These are phyloP conservation scores for Bonia amplexicaulis DNA, from an alignment of 176 grass and related monocot genomes.

Conservation along the genomic window DNA sequence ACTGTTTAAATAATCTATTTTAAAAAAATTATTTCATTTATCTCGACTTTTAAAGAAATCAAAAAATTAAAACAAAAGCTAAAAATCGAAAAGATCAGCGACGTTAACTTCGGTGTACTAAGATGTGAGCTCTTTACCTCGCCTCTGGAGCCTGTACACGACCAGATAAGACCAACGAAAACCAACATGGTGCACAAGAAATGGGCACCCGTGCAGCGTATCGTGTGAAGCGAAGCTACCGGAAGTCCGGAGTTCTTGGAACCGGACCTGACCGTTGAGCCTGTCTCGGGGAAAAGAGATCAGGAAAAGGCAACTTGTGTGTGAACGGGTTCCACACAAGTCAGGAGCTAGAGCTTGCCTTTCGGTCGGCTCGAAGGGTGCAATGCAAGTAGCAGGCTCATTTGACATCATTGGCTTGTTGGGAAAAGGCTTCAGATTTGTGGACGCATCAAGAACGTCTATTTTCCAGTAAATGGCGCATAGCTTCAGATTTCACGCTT, in stretches of 20 bases:
- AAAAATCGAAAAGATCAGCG: too few relatives aligned
- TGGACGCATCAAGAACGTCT: too few relatives aligned
- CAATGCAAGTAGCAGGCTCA: neutral
- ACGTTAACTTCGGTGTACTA: too few relatives aligned
- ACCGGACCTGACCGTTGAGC: neutral
- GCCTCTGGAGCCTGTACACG: neutral
- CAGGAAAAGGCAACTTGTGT: too few relatives aligned
- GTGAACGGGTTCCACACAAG: too few relatives aligned
- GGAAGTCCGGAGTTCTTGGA: neutral
- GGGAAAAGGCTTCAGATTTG: too few relatives aligned
- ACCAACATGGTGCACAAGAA: neutral
- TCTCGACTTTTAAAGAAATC: too few relatives aligned
- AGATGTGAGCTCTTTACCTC: neutral
- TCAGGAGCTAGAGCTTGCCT: neutral
- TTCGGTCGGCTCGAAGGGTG: neutral
- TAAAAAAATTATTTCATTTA: too few relatives aligned
- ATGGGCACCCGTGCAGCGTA: neutral
- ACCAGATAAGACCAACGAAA: constrained; percentile 29
- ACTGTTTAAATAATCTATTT: too few relatives aligned
- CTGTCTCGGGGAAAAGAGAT: too few relatives aligned
- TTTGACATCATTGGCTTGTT: neutral
- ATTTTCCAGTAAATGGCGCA: too few relatives aligned
- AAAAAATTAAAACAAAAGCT: too few relatives aligned
- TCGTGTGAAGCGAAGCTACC: neutral
- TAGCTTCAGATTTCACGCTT: neutral